Conservation (phyloP, 2,329 filamentous ascomycete genomes). For the Trichoderma sp. region DNA sequence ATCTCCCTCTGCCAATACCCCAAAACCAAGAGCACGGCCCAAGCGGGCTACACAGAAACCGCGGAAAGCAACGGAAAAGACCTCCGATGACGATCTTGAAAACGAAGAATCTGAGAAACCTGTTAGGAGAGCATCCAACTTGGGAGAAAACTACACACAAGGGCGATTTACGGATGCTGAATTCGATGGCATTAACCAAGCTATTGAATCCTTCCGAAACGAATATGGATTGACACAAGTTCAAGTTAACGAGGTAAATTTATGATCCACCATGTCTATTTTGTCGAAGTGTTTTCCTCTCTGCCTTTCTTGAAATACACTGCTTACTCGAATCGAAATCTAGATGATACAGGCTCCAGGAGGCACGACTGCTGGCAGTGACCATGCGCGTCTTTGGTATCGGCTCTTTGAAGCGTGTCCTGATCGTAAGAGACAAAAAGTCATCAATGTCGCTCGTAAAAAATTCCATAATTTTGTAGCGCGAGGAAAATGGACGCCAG, state of each 20-base stretch:
- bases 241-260: conserved; percentile 51
- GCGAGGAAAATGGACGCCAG: conserved; percentile 47
- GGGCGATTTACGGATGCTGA: conserved; percentile 50
- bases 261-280: neutral
- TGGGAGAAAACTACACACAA: conserved; percentile 36
- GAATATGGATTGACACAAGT: conserved; percentile 46
- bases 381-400: conserved; percentile 52
- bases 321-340: conserved; percentile 13
- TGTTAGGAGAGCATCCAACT: conserved; percentile 21
- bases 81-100: conserved; percentile 30
- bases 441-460: conserved; percentile 60
- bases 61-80: conserved; percentile 29
- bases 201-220: conserved; percentile 48
- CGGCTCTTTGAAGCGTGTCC: conserved; percentile 51
- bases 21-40: conserved; percentile 35
- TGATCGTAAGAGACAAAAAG: conserved; percentile 52
- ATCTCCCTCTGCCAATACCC: conserved; percentile 38
- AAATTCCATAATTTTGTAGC: conserved; percentile 66
- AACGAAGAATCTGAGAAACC: conserved; percentile 29
- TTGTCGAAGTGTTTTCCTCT: neutral
- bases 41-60: conserved; percentile 34
- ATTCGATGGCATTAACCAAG: conserved; percentile 42
- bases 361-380: conserved; percentile 40
- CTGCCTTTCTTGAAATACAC: neutral
- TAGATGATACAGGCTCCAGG: conserved; percentile 42